Base-by-base conservation (phyloP, 345 rosid genomes). In the Sisymbrium irio region DNA sequence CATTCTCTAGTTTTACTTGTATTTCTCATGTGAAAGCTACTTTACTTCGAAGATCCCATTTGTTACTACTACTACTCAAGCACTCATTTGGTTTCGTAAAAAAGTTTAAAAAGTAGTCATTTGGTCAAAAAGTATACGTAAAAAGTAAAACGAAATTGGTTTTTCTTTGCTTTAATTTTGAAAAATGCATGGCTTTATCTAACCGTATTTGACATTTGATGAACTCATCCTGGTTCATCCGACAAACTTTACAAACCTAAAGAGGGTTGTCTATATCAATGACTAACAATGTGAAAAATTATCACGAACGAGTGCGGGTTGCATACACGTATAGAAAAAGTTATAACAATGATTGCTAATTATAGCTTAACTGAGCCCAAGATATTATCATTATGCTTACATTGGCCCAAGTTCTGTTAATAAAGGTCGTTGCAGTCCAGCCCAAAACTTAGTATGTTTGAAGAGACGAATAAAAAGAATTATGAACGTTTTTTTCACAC, bases 21-120 rank as follows among this genome's bases (percentile, higher is more conserved):
- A 33, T 10, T 58, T 58, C 6, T 67, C n/a, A 68, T 56, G 73
- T 57, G 74, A 69, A 57, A 19, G 7, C 46, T 57, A 45, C 45
- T 69, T 10, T 32, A 9, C 33, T 41, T 57, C 4, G 39, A 28
- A 42, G 65, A 57, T 30, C 11, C 35, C 65, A 3, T 40, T 30
- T 32, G 55, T 69, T 35, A 57, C 62, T 57, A 56, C 62, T 57
- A 56, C 30, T 44, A 54, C 55, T 41, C 54, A 13, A 32, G 12
- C 4, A 69, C 17, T 56, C 20, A 30, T 30, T n/a, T 37, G 37
- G 11, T 55, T 46, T 63, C 5, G 55, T 44, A 32, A 9, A 45
- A 54, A 14, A 14, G 59, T 54, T 28, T 7, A 6, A 9, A 28
- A 61, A 28, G 15, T 42, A n/a, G 3, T 14, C n/a, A 44, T 44